Conservation (phyloP, 2,329 filamentous ascomycete species). For the Fusarium nodosum region DNA sequence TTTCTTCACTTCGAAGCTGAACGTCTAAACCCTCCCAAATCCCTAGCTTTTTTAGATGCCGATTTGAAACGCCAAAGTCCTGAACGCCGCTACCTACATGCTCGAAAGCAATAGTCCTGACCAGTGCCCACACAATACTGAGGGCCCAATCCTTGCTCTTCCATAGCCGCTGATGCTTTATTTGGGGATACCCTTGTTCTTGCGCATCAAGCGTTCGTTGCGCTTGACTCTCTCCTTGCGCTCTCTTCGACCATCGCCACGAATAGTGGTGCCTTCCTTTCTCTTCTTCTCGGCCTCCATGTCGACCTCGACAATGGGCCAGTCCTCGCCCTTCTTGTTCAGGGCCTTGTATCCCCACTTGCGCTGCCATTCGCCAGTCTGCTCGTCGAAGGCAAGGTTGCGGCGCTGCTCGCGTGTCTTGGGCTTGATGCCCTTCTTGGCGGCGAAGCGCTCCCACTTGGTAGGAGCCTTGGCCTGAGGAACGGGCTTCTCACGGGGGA, state of each 20-base stretch:
- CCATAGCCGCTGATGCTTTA: slow-evolving; percentile 31
- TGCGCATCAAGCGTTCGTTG: slow-evolving; percentile 78
- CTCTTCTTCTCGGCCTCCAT: slow-evolving; percentile 75
- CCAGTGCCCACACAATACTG: slow-evolving; percentile 22
- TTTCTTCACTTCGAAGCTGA: slow-evolving; percentile 39
- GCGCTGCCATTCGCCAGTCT: slow-evolving; percentile 86
- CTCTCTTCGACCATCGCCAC: slow-evolving; percentile 73
- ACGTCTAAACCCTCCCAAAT: slow-evolving; percentile 36
- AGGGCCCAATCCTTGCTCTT: slow-evolving; percentile 13
- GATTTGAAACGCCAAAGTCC: slow-evolving; percentile 50
- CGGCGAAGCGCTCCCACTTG: slow-evolving; percentile 96
- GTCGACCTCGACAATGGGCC: slow-evolving; percentile 89
- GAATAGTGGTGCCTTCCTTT: slow-evolving; percentile 72
- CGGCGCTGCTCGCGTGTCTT: slow-evolving; percentile 82
- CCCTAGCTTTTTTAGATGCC: slow-evolving; percentile 45
- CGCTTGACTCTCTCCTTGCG: slow-evolving; percentile 77
- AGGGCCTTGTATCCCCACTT: slow-evolving; percentile 96
- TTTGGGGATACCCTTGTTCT: slow-evolving; percentile 66
- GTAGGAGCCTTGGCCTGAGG: slow-evolving; percentile 85
- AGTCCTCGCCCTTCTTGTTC: slow-evolving; percentile 87
- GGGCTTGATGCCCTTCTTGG: slow-evolving; percentile 95
- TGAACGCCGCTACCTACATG: slow-evolving; percentile 51
- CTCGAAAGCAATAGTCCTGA: slow-evolving; percentile 34
- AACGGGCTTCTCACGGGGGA: slow-evolving; percentile 93
- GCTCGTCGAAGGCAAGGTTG: slow-evolving; percentile 87